Conservation (phyloP, 306 rosid genomes). For the Ziziphus jujuba region DNA sequence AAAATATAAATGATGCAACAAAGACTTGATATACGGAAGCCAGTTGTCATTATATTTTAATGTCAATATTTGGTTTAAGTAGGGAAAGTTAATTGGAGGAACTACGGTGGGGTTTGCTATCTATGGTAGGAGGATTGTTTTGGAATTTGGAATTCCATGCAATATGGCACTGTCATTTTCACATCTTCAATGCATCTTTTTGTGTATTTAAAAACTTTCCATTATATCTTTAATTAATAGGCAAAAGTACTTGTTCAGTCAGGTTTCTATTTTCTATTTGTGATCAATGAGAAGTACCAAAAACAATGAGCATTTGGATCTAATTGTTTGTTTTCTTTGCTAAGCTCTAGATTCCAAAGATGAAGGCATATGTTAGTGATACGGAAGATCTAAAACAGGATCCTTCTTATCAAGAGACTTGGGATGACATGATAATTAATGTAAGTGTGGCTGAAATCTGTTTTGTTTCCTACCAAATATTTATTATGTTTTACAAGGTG, state of each 20-base stretch:
- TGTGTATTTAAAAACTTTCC: neutral
- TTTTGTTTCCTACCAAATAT: neutral
- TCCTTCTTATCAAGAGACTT: conserved; percentile 86
- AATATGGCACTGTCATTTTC: too few species aligned
- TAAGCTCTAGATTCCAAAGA: conserved; percentile 99
- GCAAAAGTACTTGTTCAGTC: conserved; percentile 7
- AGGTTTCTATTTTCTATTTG: conserved; percentile 9
- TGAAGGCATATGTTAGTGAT: conserved; percentile 98
- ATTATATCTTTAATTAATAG: conserved; percentile 5
- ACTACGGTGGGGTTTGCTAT: too few species aligned
- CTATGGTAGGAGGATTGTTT: too few species aligned
- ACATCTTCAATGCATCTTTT: too few species aligned
- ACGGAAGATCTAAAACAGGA: conserved; percentile 92
- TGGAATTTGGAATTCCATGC: too few species aligned
- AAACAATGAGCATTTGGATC: conserved; percentile 32
- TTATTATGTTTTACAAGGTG: neutral
- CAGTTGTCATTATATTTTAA: neutral
- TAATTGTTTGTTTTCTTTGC: conserved; percentile 61
- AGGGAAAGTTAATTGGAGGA: too few species aligned
- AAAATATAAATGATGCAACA: neutral
- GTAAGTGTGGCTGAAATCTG: conserved; percentile 48
- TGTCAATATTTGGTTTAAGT: too few species aligned
- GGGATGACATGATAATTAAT: conserved; percentile 96
- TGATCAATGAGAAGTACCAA: conserved; percentile 10
- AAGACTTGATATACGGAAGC: neutral